Conservation (phyloP, 2,329 filamentous ascomycete genomes). For the Colletotrichum liriopes region DNA sequence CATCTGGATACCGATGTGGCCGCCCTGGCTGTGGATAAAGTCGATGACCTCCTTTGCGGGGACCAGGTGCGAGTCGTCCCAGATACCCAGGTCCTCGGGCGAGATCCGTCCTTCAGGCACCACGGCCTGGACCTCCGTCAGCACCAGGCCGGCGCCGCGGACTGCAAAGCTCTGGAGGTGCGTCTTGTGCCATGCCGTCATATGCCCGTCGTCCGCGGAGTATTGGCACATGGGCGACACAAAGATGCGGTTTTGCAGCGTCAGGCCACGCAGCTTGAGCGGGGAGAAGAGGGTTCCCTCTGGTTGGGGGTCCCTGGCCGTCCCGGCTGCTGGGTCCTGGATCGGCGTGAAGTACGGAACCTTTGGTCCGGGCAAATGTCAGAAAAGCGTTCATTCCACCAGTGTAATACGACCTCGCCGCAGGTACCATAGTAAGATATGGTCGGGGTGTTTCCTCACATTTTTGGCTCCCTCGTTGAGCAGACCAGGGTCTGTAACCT, state of each 20-base stretch:
- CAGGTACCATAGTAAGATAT: background rate
- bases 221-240: conserved; percentile 66
- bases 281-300: conserved; percentile 62
- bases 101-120: conserved; percentile 80
- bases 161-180: conserved; percentile 57
- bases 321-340: conserved; percentile 63
- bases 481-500: conserved; percentile 12
- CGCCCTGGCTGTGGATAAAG: conserved; percentile 77
- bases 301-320: conserved; percentile 62
- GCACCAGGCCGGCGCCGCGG: conserved; percentile 70
- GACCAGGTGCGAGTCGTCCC: conserved; percentile 80
- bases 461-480: conserved; percentile 51
- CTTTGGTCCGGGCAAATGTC: conserved; percentile 18
- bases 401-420: background rate
- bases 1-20: conserved; percentile 79
- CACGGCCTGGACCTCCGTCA: conserved; percentile 80
- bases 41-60: conserved; percentile 72
- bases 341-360: conserved; percentile 64
- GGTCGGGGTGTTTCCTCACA: conserved; percentile 43
- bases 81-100: conserved; percentile 77
- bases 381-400: background rate
- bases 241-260: conserved; percentile 63
- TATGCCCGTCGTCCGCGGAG: conserved; percentile 58
- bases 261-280: conserved; percentile 59
- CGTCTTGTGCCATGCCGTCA: conserved; percentile 60